Percentiles rank a stretch among this genome's conserved stretches.
Conservation (phyloP, 148 eudicot species). For the Chenopodium berlandieri region DNA sequence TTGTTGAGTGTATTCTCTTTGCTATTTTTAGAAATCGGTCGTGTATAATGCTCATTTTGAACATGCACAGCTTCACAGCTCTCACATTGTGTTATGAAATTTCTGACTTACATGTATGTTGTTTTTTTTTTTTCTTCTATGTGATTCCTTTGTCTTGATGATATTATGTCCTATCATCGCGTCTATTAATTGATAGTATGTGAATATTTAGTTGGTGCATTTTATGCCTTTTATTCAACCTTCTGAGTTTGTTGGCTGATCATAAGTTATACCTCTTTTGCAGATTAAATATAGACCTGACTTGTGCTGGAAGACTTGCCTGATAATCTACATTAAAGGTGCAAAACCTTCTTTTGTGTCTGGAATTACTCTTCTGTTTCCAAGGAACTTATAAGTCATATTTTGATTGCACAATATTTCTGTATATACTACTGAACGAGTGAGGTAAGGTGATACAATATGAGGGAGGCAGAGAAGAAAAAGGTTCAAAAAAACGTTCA, state of each 20-base stretch:
- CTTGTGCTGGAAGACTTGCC: constrained; percentile 2
- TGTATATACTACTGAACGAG: neutral
- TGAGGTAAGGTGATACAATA: constrained; percentile 9
- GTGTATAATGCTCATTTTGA: too few relatives aligned
- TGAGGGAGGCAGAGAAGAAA: constrained; percentile 67
- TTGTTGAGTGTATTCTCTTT: neutral
- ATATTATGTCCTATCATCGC: neutral
- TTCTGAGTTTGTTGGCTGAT: constrained; percentile 9
- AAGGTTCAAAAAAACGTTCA: constrained; percentile 50
- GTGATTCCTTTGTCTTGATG: constrained; percentile 7
- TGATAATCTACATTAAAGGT: constrained; percentile 21
- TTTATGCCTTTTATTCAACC: neutral
- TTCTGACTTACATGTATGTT: too few relatives aligned
- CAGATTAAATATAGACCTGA: constrained; percentile 19
- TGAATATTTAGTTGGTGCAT: neutral
- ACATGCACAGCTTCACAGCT: neutral
- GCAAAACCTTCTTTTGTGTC: constrained; percentile 10
- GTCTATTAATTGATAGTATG: neutral
- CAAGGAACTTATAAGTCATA: neutral
- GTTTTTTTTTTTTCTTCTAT: neutral
- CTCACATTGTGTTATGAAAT: neutral
- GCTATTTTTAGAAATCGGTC: neutral
- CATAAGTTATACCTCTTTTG: constrained; percentile 4
- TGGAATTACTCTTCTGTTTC: neutral
- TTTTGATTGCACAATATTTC: neutral